These are phyloP conservation scores for Citrus trifoliata DNA, from an alignment of 345 rosid genomes.

Conservation along the genomic window DNA sequence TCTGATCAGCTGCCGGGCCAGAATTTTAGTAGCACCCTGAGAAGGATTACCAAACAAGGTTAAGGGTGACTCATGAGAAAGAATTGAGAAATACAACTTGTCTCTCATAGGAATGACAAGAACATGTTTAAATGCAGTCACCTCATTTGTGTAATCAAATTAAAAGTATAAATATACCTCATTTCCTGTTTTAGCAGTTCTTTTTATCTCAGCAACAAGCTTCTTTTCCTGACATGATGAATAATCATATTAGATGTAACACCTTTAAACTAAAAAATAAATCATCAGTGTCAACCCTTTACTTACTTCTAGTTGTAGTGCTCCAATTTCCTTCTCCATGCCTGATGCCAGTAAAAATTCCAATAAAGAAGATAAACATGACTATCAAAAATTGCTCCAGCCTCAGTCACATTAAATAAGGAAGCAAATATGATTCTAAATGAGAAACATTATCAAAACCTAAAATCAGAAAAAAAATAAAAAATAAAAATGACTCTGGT, in stretches of 20 bases:
- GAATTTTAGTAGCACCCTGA: constrained; percentile 81
- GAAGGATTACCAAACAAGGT: constrained; percentile 13
- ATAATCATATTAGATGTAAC: constrained; percentile 10
- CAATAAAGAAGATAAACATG: constrained; percentile 13
- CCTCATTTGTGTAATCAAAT: constrained; percentile 2
- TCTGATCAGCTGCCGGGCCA: constrained; percentile 84
- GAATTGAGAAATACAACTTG: constrained; percentile 3
- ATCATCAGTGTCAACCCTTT: constrained; percentile 13
- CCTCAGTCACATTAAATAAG: neutral
- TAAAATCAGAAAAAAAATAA: neutral
- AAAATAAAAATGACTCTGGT: neutral
- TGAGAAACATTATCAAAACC: neutral
- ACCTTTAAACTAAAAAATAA: neutral
- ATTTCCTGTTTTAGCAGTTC: constrained; percentile 88
- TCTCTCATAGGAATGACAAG: neutral
- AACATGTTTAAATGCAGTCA: neutral
- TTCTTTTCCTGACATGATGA: constrained; percentile 71
- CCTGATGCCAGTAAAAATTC: constrained; percentile 41
- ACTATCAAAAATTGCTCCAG: constrained; percentile 1
- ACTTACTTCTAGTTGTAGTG: constrained; percentile 80
- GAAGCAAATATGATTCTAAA: neutral
- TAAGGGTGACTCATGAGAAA: neutral
- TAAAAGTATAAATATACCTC: constrained; percentile 45
- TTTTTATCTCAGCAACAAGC: constrained; percentile 91
- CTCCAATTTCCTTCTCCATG: constrained; percentile 83